Conservation (phyloP, 1,139 yeast genomes). For the Yamadazyma conglobata region DNA sequence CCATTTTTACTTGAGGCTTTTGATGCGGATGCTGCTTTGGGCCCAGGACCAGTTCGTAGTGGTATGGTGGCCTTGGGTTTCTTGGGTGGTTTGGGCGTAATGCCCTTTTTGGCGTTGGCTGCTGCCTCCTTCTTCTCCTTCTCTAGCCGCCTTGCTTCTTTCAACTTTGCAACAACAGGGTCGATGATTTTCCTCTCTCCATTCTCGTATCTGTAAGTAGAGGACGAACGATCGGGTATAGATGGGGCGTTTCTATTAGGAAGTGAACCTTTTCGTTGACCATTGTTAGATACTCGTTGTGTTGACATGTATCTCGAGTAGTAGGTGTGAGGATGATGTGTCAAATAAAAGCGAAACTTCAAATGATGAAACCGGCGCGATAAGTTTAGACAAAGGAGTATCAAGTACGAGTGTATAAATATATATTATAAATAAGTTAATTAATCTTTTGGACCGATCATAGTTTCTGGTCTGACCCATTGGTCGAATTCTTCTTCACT, state of each 20-base stretch:
- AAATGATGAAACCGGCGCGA: no score
- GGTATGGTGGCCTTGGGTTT: slow-evolving; percentile 15
- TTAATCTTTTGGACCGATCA: slow-evolving; percentile 85
- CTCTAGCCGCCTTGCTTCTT: slow-evolving; percentile 62
- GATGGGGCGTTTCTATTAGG: slow-evolving; percentile 6
- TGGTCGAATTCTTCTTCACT: slow-evolving; percentile 82
- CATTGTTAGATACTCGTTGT: slow-evolving; percentile 27
- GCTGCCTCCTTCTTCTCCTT: slow-evolving; percentile 40
- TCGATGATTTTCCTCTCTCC: slow-evolving; percentile 26
- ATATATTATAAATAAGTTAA: slow-evolving; percentile 11
- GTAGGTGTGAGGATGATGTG: no score
- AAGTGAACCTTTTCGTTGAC: slow-evolving; percentile 23
- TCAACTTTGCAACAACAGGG: slow-evolving; percentile 58
- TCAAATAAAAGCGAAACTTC: no score
- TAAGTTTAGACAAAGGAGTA: no score
- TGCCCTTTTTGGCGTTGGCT: slow-evolving; percentile 30
- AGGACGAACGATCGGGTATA: slow-evolving; percentile 3
- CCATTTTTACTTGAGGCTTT: not conserved
- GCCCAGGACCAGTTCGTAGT: slow-evolving; percentile 10
- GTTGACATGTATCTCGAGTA: slow-evolving; percentile 18
- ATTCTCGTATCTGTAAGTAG: slow-evolving; percentile 12
- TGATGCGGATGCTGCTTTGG: slow-evolving; percentile 1
- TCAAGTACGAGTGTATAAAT: no score
- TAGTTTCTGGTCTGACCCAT: slow-evolving; percentile 97
- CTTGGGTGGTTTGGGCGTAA: slow-evolving; percentile 22